Evolutionary conservation across 1,284 basidiomycete species (phyloP), one percentile per base, ranked within the genome.

Genomic region (Trichosporon inkin): DNA sequence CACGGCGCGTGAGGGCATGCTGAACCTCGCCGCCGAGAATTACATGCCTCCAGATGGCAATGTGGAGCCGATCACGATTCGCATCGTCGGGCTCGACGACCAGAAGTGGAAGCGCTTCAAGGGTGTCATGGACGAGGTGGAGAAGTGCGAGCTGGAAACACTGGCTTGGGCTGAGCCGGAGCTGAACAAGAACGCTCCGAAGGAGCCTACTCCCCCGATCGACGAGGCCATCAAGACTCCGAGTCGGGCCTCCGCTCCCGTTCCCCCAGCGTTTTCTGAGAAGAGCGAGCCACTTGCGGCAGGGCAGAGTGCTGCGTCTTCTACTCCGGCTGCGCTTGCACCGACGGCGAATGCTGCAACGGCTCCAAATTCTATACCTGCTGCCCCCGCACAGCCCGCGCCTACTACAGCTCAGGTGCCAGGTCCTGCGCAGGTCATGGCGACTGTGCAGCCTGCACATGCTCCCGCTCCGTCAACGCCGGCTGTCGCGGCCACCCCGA

Each of bases 1-100:
- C 6, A 28, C 34, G 2, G 22, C 20, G 34, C 57, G 56, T 22
- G 55, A 55, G 36, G 36, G 57, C 16, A 41, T 75, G 32, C 66
- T 75, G 32, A 76, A 76, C 60, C 67, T 76, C 1, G 71, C 63
- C 1, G 59, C 69, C 0, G 65, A 70, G 44, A 58, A 64, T n/a
- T 71, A 71, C 54, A 40, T 73, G 8, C 70, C 72, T 2, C 11
- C 41, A 1, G 62, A 67, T 4, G 70, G 69, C 1, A 16, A 55
- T 8, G 58, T 75, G 2, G 66, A 69, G 35, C 68, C 72, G 4
- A 58, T 73, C 34, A 74, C 75, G 0, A 71, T 76, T 36, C 62
- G 71, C 10, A 58, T 76, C 8, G 56, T 53, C 2, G 71, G 63
- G 6, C 53, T 76, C 5, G 60, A 67, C 10, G 73, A 76, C 55